Base-by-base conservation (phyloP, 2,329 filamentous ascomycete species). In the Diaporthe helianthi region DNA sequence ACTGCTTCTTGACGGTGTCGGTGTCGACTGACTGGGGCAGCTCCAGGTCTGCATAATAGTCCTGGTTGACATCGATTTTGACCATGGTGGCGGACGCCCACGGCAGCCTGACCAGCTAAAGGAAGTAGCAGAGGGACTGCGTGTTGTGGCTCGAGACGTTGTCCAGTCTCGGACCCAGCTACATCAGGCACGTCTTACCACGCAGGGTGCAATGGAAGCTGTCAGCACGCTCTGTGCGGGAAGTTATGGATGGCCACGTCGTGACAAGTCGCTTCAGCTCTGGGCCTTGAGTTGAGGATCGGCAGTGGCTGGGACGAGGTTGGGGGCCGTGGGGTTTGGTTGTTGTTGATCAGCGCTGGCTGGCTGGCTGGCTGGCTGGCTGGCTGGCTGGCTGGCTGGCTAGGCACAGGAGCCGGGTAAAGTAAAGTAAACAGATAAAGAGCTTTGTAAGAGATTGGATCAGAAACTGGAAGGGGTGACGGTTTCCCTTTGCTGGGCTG, bases 41-140 rank as follows among this genome's bases (percentile, higher is more conserved):
- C 73, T 93, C 92, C 67, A 97, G 85, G 81, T 97, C 93, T 71
- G 89, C 91, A 81, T 97, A 97, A 80, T 96, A 96, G 80, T 97
- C 92, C 75, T 89, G 87, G 74, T 85, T 86, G 72, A 86, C 84
- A 77, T 93, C 90, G 74, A 85, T 83, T 80, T 91, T 91, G 75
- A 88, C 89, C 90, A 93, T 93, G 74, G 74, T 85, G 82, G 77
- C 74, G 72, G 61, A 33, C 65, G 64, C 65, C 54, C 92, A 63
- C 58, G 24, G 13, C 41, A 47, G 41, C 47, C 58, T 31, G 33
- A 4, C 41, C 44, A 49, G 58, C 58, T 63, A 49, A 44, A 36
- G 29, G 22, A 49, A n/a, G 44, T 36, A 19, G 58, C 58, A 49
- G 44, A 36, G 47, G 29, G 65, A n/a, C 53, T 15, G 65, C n/a